Base-by-base conservation (phyloP, 179 eudicot species). In the Silene noctiflora region DNA sequence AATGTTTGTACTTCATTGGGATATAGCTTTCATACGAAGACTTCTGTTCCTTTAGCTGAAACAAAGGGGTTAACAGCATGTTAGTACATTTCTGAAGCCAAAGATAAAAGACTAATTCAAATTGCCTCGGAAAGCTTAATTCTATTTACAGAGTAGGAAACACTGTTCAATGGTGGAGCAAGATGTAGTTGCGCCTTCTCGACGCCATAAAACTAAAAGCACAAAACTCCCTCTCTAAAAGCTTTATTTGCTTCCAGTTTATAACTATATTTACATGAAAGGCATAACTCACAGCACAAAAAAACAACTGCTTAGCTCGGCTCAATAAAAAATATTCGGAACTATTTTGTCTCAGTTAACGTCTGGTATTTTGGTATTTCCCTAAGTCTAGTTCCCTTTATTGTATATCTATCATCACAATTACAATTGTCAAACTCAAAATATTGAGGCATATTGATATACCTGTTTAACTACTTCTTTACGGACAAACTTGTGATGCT, bases 381-480 rank as follows among this genome's bases (percentile, higher is more conserved):
- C 58, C 5, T 14, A 51, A 42, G 4, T 31, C n/a, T 7, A n/a
- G 6, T 25, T 2, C 33, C 17, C n/a, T 11, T 24, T 63, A 25
- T 27, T 24, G 25, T 63, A 63, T 27, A 7, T 63, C 4, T 63
- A 9, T 14, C 12, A 20, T 22, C 65, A 60, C 3, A 64, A 16
- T 14, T 68, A 6, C 55, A 20, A 14, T 33, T 17, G 2, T n/a
- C 46, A 42, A 10, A 21, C 55, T 68, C 21, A 35, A 68, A 68
- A 39, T 9, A 39, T 21, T 6, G 55, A 8, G 3, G 29, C 29
- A n/a, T 71, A 63, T 27, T 1, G 29, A 27, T 27, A 27, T 81
- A 93, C 98, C 95, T 93, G 98, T 82, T 89, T 89, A 31, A 87
- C 87, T 65, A 94, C 85, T 74, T 92, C 96, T 86, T 87, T 92